These are phyloP conservation scores for Trichoderma asperelloides DNA, from an alignment of 495 filamentous ascomycete genomes.

Conservation along the genomic window DNA sequence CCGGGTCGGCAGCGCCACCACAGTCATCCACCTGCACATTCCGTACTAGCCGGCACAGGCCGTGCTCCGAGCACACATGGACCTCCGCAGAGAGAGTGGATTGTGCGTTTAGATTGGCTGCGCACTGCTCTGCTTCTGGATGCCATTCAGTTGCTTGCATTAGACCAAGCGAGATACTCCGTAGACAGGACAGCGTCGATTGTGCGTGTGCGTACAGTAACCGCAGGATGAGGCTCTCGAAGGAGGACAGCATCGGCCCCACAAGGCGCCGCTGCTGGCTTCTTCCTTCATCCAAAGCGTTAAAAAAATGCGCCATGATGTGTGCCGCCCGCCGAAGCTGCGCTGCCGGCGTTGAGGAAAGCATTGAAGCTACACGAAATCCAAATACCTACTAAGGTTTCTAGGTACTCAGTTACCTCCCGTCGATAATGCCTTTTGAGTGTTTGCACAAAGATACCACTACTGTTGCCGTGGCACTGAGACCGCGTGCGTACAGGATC, in stretches of 20 bases:
- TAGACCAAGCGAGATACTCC: neutral
- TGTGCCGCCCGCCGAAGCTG: neutral
- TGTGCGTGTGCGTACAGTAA: neutral
- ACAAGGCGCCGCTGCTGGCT: neutral
- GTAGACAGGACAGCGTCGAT: too few species aligned
- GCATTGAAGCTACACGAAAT: too few species aligned
- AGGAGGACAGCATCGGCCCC: neutral
- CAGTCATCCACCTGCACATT: conserved; percentile 6
- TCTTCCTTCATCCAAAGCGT: too few species aligned
- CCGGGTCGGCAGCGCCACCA: neutral
- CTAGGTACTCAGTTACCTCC: neutral
- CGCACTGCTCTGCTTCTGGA: neutral
- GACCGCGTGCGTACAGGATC: neutral
- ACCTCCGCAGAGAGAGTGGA: neutral
- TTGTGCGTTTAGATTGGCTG: neutral
- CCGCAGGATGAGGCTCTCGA: neutral
- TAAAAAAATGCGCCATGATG: neutral
- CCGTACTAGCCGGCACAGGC: conserved; percentile 6
- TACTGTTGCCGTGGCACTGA: neutral
- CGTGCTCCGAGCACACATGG: neutral
- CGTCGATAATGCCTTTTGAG: neutral
- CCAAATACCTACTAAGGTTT: too few species aligned
- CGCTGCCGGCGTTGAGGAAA: neutral
- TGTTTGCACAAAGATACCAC: neutral
- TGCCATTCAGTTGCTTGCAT: neutral